phyloP scores from a whole-genome alignment of 1,284 basidiomycete genomes.

The Volvariella surrecta region DNA sequence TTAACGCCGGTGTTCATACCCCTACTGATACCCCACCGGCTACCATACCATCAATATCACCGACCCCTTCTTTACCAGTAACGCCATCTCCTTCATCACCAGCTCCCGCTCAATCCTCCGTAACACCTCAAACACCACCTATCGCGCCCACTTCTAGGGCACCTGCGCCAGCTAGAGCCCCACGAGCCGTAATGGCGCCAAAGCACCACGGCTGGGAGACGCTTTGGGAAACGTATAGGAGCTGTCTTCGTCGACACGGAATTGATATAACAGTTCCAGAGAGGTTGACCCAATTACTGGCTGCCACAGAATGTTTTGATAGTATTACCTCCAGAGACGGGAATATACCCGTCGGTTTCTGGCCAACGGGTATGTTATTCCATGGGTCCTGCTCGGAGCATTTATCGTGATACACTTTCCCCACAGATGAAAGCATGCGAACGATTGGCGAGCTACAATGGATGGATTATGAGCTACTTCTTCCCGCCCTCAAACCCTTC shows the following conservation, averaged over 20 bases:
- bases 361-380: slow-evolving; percentile 38
- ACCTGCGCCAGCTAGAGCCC: slow-evolving; percentile 1
- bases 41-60: slow-evolving; percentile 6
- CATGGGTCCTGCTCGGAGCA: slow-evolving; percentile 7
- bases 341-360: slow-evolving; percentile 50
- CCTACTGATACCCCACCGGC: background rate
- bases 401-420: slow-evolving; percentile 5
- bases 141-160: slow-evolving; percentile 2
- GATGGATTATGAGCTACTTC: slow-evolving; percentile 59
- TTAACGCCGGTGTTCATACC: slow-evolving; percentile 21
- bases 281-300: slow-evolving; percentile 36
- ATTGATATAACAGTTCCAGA: slow-evolving; percentile 52
- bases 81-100: slow-evolving; percentile 1
- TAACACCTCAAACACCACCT: slow-evolving; percentile 5
- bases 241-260: slow-evolving; percentile 38
- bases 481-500: slow-evolving; percentile 51
- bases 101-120: slow-evolving; percentile 2
- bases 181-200: slow-evolving; percentile 8
- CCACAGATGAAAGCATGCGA: slow-evolving; percentile 29
- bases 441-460: slow-evolving; percentile 60
- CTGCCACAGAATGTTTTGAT: slow-evolving; percentile 38
- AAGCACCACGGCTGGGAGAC: slow-evolving; percentile 49
- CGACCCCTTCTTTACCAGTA: slow-evolving; percentile 4
- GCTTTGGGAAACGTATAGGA: slow-evolving; percentile 50
- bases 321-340: slow-evolving; percentile 40